These are phyloP conservation scores for Barnettozyma wickerhamii DNA, from an alignment of 805 yeast species.

Conservation along the genomic window DNA sequence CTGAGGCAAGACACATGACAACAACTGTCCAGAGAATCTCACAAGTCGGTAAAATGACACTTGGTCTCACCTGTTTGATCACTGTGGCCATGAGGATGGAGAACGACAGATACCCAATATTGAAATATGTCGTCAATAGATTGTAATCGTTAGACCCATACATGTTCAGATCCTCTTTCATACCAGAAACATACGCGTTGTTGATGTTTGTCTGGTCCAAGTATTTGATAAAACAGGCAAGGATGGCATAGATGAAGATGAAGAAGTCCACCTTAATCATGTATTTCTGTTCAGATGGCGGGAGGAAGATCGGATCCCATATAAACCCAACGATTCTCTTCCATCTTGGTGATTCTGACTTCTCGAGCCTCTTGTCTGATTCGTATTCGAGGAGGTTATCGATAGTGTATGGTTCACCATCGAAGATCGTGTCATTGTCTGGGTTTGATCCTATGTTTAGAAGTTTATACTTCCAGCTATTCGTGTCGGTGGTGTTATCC, in stretches of 20 bases:
- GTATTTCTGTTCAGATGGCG: conserved; percentile 5
- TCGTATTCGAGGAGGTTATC: conserved; percentile 6
- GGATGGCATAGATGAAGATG: conserved; percentile 11
- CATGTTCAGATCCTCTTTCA: conserved; percentile 52
- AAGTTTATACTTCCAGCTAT: background rate
- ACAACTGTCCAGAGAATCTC: conserved; percentile 7
- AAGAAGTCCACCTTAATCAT: conserved; percentile 10
- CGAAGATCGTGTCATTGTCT: conserved; percentile 7
- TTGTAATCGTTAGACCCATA: conserved; percentile 51
- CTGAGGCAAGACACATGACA: conserved; percentile 3
- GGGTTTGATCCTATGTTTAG: background rate
- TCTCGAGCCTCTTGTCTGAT: conserved; percentile 1
- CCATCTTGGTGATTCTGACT: conserved; percentile 6
- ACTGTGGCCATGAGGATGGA: conserved; percentile 1
- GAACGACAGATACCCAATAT: conserved; percentile 9
- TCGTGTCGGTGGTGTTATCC: no score
- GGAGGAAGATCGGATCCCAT: conserved; percentile 10
- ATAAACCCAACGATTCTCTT: conserved; percentile 7
- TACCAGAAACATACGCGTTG: conserved; percentile 64
- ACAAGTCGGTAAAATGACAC: conserved; percentile 4
- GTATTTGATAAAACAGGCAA: conserved; percentile 38
- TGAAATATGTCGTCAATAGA: conserved; percentile 8
- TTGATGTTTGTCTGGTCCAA: conserved; percentile 55
- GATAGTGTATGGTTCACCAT: conserved; percentile 10
- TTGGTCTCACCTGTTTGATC: conserved; percentile 5